Evolutionary conservation across 371 early-diverging fungal genomes (phyloP).

Genomic region (Dichotomocladium elegans): DNA sequence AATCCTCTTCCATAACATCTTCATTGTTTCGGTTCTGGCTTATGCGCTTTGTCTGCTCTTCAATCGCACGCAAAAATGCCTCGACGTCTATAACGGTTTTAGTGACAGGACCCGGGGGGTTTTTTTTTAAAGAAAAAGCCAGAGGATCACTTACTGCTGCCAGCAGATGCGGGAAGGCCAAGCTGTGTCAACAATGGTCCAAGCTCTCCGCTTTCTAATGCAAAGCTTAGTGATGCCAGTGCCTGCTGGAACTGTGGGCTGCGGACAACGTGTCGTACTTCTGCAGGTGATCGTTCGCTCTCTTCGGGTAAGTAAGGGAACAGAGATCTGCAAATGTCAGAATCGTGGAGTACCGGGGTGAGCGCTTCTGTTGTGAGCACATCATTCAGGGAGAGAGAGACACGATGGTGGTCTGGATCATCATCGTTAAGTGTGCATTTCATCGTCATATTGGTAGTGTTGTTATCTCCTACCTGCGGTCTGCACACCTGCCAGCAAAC

Average conservation of each 20-base stretch:
- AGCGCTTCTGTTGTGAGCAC: constrained; percentile 54
- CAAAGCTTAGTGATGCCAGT: constrained; percentile 56
- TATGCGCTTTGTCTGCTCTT: constrained; percentile 54
- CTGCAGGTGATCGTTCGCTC: constrained; percentile 42
- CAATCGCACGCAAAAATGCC: constrained; percentile 62
- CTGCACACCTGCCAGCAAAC: constrained; percentile 14
- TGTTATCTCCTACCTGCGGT: constrained; percentile 13
- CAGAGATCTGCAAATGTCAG: constrained; percentile 51
- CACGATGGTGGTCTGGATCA: not conserved
- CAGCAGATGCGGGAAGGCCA: constrained; percentile 57
- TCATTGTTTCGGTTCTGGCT: constrained; percentile 12
- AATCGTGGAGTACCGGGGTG: constrained; percentile 51
- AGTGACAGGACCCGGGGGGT: not conserved
- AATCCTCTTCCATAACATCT: constrained; percentile 40
- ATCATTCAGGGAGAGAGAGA: constrained; percentile 24
- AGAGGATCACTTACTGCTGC: constrained; percentile 12
- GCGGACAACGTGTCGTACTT: constrained; percentile 56
- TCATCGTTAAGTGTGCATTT: not conserved
- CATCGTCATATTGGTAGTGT: not conserved
- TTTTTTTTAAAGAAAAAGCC: not conserved
- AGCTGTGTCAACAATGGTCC: constrained; percentile 62
- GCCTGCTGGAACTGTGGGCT: constrained; percentile 73
- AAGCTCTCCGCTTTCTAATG: constrained; percentile 68
- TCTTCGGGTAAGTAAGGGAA: constrained; percentile 65
- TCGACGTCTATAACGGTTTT: constrained; percentile 47